Evolutionary conservation across 176 grass and related monocot species (phyloP), one percentile per base, ranked within the genome.

Genomic region (Sorghum bicolor): DNA sequence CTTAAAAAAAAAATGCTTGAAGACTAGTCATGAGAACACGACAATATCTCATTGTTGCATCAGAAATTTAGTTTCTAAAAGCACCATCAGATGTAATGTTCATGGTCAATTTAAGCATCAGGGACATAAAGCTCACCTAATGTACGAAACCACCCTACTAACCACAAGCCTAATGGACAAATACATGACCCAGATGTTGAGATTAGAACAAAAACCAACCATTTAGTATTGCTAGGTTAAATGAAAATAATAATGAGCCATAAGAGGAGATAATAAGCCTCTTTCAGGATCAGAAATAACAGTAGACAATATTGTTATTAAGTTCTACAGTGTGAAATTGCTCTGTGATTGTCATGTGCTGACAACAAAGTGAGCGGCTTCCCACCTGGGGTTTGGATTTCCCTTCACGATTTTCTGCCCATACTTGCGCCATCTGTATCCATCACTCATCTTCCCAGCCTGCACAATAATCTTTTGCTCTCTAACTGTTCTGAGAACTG

Each of bases 381-480:
- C 88, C 65, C 19, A 99, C 97, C 97, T 94, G 14, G 97, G 97
- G 75, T 99, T 99, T 83, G 91, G 89, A 85, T 96, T 99, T 74
- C 97, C 97, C 81, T 99, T 99, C 52, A 99, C 97, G 82, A 96
- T 91, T 82, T 99, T 99, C 66, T 99, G 97, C 64, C 97, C 97
- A 72, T 99, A 99, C 71, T 99, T 99, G 29, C 97, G 91, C 97
- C 97, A 99, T 87, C 93, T 96, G 64, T 99, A 99, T 48, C 97
- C 97, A 84, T 99, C 97, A 61, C 81, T 96, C 64, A 83, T 87
- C 82, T 94, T 87, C 38, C 91, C 88, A 70, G 86, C 89, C 81
- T 94, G 96, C 76, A 99, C 89, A 76, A 96, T 83, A 81, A 97
- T 90, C 78, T 94, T 97, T 78, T 91, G 90, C 72, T 96, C 97